Percentiles rank a stretch among this genome's conserved stretches.
Evolutionary conservation across 495 filamentous ascomycete species (phyloP).

Genomic region (Letharia columbiana): DNA sequence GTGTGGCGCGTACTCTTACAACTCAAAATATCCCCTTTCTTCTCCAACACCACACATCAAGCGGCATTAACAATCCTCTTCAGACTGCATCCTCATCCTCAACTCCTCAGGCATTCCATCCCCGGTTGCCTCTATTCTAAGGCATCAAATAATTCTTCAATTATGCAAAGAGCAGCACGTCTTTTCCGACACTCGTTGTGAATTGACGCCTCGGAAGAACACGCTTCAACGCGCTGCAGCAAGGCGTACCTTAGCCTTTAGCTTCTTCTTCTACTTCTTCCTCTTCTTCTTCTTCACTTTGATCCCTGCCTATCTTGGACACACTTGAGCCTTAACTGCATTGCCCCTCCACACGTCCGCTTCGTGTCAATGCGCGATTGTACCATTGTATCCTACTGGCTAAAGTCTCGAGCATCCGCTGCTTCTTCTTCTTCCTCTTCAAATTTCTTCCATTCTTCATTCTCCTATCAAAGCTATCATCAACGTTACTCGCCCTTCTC

Average conservation of each 20-base stretch:
- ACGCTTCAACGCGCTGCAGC: conserved; percentile 17
- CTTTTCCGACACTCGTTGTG: background rate
- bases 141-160: conserved; percentile 3
- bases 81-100: background rate
- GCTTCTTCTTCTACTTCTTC: no score
- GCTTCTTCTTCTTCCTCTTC: background rate
- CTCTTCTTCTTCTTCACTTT: conserved; percentile 2
- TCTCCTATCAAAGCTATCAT: background rate
- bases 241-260: background rate
- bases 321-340: background rate
- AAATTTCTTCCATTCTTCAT: background rate
- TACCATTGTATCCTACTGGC: conserved; percentile 5
- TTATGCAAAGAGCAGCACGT: background rate
- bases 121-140: conserved; percentile 12
- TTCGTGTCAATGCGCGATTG: conserved; percentile 14
- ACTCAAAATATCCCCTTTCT: background rate
- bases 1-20: conserved; percentile 10
- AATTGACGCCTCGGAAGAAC: background rate
- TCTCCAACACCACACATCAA: background rate
- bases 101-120: background rate
- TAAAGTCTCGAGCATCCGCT: conserved; percentile 12
- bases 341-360: conserved; percentile 15
- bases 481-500: background rate
- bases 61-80: background rate
- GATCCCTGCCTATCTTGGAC: conserved; percentile 5